These are phyloP conservation scores for Usnea hakonensis DNA, from an alignment of 495 filamentous ascomycete genomes.

Conservation along the genomic window DNA sequence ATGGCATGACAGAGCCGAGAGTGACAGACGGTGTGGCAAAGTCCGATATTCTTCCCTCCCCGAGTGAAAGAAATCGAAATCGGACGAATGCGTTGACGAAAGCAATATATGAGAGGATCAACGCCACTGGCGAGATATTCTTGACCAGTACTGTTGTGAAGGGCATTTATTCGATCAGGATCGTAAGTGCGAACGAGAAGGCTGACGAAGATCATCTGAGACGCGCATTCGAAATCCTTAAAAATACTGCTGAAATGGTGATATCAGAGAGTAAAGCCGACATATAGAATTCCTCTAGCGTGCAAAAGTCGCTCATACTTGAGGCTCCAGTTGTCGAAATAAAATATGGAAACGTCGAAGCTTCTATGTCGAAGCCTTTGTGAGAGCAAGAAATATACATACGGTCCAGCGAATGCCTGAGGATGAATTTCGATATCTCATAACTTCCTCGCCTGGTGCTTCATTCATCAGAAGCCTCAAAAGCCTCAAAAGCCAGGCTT, in stretches of 20 bases:
- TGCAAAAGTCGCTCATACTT: too few relatives aligned
- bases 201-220: conserved; percentile 65
- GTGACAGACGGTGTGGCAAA: conserved; percentile 13
- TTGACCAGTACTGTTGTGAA: conserved; percentile 70
- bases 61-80: conserved; percentile 27
- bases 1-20: conserved; percentile 5
- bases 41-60: neutral
- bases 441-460: too few relatives aligned
- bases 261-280: neutral
- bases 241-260: conserved; percentile 47
- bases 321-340: too few relatives aligned
- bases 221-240: conserved; percentile 71
- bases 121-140: conserved; percentile 71
- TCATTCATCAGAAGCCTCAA: too few relatives aligned
- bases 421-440: too few relatives aligned
- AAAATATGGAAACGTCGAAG: too few relatives aligned
- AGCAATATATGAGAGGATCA: conserved; percentile 68
- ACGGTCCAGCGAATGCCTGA: too few relatives aligned
- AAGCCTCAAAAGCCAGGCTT: too few relatives aligned
- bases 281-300: neutral
- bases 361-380: too few relatives aligned
- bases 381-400: too few relatives aligned
- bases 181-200: conserved; percentile 62
- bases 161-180: conserved; percentile 72
- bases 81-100: conserved; percentile 62